Conservation (phyloP, 1,284 basidiomycete species). For the Papiliotrema fonsecae region DNA sequence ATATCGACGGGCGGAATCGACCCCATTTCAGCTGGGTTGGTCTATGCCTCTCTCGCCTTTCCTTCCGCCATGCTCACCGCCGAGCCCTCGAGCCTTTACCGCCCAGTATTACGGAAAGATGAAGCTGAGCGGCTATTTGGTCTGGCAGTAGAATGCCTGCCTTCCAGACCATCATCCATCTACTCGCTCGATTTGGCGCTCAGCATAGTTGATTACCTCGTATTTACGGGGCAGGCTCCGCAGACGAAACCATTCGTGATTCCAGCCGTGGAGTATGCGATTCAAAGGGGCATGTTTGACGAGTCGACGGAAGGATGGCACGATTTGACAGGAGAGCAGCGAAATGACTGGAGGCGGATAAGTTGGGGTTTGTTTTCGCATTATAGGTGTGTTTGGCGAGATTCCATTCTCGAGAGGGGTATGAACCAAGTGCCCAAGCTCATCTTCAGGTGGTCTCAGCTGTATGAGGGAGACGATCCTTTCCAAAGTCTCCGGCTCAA, state of each 20-base stretch:
- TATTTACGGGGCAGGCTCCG: background rate
- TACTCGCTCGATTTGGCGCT: background rate
- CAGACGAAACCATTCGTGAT: background rate
- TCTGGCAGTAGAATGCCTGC: background rate
- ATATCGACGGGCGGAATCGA: slow-evolving; percentile 4
- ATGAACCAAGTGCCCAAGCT: background rate
- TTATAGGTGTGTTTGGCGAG: background rate
- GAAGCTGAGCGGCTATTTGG: background rate
- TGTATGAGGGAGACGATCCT: background rate
- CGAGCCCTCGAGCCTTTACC: slow-evolving; percentile 1
- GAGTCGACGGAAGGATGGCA: slow-evolving; percentile 2
- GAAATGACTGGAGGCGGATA: background rate
- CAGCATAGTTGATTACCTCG: background rate
- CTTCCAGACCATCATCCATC: background rate
- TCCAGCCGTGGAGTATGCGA: background rate
- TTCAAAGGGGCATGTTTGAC: slow-evolving; percentile 1
- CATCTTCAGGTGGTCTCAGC: slow-evolving; percentile 4
- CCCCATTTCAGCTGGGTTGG: slow-evolving; percentile 6
- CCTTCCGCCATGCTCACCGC: slow-evolving; percentile 9
- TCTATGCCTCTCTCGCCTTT: slow-evolving; percentile 11
- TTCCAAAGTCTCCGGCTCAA: slow-evolving; percentile 4
- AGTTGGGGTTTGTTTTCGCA: background rate
- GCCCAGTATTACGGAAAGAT: background rate
- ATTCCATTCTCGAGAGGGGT: background rate
- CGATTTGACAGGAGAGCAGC: background rate